Evolutionary conservation across 1,284 basidiomycete species (phyloP).

Genomic region (Schizopora paradoxa): DNA sequence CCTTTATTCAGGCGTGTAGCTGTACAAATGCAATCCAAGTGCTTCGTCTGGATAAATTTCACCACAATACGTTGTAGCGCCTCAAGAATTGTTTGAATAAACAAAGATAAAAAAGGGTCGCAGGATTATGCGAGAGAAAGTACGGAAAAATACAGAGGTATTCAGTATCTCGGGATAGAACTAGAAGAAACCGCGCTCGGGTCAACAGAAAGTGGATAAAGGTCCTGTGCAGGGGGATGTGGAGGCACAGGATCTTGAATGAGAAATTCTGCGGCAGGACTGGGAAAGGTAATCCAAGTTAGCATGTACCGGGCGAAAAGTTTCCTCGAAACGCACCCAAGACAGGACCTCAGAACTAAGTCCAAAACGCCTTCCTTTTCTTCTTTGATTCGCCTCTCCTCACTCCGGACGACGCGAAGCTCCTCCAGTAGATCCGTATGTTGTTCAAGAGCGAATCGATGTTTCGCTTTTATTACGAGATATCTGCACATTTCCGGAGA

Average conservation of each 20-base stretch:
- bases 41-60: too few species aligned
- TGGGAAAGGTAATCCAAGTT: not conserved
- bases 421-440: slow-evolving; percentile 61
- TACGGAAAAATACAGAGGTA: too few species aligned
- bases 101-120: too few species aligned
- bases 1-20: too few species aligned
- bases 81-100: too few species aligned
- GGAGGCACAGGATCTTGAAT: slow-evolving; percentile 12
- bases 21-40: too few species aligned
- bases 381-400: slow-evolving; percentile 45
- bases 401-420: slow-evolving; percentile 45
- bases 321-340: slow-evolving; percentile 41
- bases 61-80: too few species aligned
- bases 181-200: too few species aligned
- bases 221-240: too few species aligned
- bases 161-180: too few species aligned
- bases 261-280: slow-evolving; percentile 14
- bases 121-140: too few species aligned
- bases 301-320: not conserved
- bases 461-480: slow-evolving; percentile 73
- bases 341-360: slow-evolving; percentile 41
- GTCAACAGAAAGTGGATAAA: too few species aligned
- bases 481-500: slow-evolving; percentile 62
- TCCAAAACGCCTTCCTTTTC: slow-evolving; percentile 55
- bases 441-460: slow-evolving; percentile 54